phyloP scores from a whole-genome alignment of 179 eudicot species.

The Silene noctiflora region DNA sequence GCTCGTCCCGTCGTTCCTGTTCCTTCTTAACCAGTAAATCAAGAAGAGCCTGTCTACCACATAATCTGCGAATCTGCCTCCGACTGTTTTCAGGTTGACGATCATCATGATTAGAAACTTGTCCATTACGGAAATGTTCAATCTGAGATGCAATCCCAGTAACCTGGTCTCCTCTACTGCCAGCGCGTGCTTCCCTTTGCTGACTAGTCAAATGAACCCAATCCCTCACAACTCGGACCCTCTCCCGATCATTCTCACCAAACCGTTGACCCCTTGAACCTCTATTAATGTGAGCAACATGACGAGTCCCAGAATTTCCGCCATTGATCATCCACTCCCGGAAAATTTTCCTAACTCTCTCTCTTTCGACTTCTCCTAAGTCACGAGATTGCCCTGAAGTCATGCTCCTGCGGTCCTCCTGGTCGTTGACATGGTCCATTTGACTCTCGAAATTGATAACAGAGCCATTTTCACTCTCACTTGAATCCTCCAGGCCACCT shows the following conservation, averaged over 20 bases:
- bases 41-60: constrained; percentile 82
- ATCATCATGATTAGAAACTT: constrained; percentile 34
- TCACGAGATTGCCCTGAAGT: constrained; percentile 61
- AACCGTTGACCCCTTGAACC: constrained; percentile 44
- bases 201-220: constrained; percentile 57
- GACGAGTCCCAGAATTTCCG: constrained; percentile 30
- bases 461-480: constrained; percentile 41
- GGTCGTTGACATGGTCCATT: constrained; percentile 33
- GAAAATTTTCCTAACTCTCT: constrained; percentile 59
- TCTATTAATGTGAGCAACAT: constrained; percentile 34
- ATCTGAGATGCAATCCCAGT: constrained; percentile 51
- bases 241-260: constrained; percentile 54
- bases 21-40: constrained; percentile 65
- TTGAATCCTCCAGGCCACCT: constrained; percentile 35
- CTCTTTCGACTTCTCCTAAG: constrained; percentile 62
- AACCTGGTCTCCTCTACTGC: constrained; percentile 42
- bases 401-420: constrained; percentile 50
- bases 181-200: constrained; percentile 36
- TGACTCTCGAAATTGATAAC: constrained; percentile 25
- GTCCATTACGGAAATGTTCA: constrained; percentile 56
- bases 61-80: constrained; percentile 58
- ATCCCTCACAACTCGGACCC: constrained; percentile 63
- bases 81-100: constrained; percentile 33
- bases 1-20: constrained; percentile 59
- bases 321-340: constrained; percentile 69